Percentiles rank a stretch among this genome's conserved stretches.
Conservation (phyloP, 768 basidiomycete species). For the Leccinum fibrillosum region DNA sequence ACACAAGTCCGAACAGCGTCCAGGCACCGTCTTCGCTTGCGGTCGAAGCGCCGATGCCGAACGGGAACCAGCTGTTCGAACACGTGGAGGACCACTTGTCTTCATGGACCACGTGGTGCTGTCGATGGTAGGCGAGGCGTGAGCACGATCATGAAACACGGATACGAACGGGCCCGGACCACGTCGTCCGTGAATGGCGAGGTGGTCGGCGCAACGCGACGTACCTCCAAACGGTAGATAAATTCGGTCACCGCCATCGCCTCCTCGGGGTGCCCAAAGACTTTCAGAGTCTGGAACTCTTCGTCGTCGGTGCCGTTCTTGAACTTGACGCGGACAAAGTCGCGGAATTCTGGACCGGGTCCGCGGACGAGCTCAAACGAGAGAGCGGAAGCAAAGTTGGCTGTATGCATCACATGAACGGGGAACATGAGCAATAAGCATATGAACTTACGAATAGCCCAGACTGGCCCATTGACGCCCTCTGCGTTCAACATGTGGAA, state of each 20-base stretch:
- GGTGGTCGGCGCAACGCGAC: conserved; percentile 7
- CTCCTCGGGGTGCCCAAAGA: conserved; percentile 68
- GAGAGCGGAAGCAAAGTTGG: conserved; percentile 68
- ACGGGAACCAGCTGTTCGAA: conserved; percentile 30
- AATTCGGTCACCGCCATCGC: conserved; percentile 76
- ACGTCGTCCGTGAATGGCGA: conserved; percentile 18
- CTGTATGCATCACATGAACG: conserved; percentile 32
- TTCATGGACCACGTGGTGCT: conserved; percentile 33
- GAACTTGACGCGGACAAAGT: conserved; percentile 81
- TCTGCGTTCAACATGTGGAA: conserved; percentile 69
- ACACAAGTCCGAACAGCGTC: not conserved
- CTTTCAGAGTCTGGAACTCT: conserved; percentile 59
- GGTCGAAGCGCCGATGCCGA: conserved; percentile 2
- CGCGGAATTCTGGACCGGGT: conserved; percentile 68
- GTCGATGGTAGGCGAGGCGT: not conserved
- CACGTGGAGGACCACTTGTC: conserved; percentile 42
- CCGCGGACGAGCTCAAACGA: conserved; percentile 75
- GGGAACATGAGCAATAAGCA: not conserved
- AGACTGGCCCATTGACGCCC: conserved; percentile 48
- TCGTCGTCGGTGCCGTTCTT: conserved; percentile 65
- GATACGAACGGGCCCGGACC: conserved; percentile 17
- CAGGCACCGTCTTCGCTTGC: not conserved
- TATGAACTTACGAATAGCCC: conserved; percentile 59
- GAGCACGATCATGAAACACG: not conserved
- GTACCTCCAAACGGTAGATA: conserved; percentile 77